A percentile compares a stretch with the other conserved stretches of the same genome.
phyloP scores from a whole-genome alignment of 2,329 filamentous ascomycete genomes.

The Penicillium janthinellum region DNA sequence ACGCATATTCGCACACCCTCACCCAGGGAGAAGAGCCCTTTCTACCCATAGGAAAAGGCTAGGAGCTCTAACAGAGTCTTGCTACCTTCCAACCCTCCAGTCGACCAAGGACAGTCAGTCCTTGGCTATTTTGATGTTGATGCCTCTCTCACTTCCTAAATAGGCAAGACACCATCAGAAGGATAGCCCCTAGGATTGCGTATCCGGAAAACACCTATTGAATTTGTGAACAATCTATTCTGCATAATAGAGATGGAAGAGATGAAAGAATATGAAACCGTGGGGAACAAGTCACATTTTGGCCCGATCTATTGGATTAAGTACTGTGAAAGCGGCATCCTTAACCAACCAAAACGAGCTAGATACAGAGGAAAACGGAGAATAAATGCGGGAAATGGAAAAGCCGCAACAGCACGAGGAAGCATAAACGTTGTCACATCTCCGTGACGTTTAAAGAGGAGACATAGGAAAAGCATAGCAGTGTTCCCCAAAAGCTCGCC shows the following conservation, averaged over 20 bases:
- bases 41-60: not conserved
- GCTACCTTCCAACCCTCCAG: not conserved
- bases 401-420: conserved; percentile 40
- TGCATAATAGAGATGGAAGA: not conserved
- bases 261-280: conserved; percentile 22
- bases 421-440: conserved; percentile 42
- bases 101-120: not conserved
- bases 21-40: not conserved
- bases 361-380: conserved; percentile 35
- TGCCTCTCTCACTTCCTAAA: not conserved
- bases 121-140: not conserved
- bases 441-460: conserved; percentile 32
- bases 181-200: not conserved
- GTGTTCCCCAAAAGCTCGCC: conserved; percentile 9
- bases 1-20: not conserved
- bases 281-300: conserved; percentile 43
- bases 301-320: conserved; percentile 40
- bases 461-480: conserved; percentile 43
- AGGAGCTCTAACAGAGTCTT: not conserved
- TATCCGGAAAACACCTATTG: not conserved
- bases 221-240: not conserved
- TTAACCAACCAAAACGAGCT: conserved; percentile 43
- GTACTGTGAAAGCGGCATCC: conserved; percentile 36
- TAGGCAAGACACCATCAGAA: not conserved
- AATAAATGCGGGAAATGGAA: conserved; percentile 35